Percentiles rank a stretch among this genome's conserved stretches.
phyloP scores from a whole-genome alignment of 352 stramenopile species.

The Phytophthora syringae region DNA sequence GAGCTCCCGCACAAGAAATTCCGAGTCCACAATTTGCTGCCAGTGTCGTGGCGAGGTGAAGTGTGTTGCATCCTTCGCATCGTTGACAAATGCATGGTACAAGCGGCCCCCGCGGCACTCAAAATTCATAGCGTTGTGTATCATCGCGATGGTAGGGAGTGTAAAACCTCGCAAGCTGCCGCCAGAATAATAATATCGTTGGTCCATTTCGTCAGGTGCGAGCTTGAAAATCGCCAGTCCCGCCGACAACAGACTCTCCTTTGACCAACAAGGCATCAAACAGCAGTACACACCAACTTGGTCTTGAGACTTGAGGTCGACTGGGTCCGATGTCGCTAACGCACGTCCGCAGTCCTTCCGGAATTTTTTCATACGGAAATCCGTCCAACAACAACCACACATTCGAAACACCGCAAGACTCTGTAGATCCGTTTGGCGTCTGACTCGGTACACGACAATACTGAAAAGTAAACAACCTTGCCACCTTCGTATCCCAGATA shows the following conservation, averaged over 20 bases:
- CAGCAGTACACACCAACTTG: slow-evolving; percentile 13
- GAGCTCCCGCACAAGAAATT: slow-evolving; percentile 17
- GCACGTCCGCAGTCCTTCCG: slow-evolving; percentile 12
- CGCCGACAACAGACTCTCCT: slow-evolving; percentile 9
- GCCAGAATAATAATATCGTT: slow-evolving; percentile 19
- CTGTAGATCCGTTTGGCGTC: background rate
- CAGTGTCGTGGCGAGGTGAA: slow-evolving; percentile 7
- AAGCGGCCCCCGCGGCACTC: slow-evolving; percentile 9
- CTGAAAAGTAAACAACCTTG: slow-evolving; percentile 16
- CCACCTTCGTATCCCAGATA: slow-evolving; percentile 17
- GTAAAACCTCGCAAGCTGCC: slow-evolving; percentile 24
- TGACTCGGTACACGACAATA: background rate
- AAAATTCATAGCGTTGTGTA: too few species aligned
- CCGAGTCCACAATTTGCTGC: slow-evolving; percentile 18
- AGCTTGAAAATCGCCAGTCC: background rate
- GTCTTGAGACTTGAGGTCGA: slow-evolving; percentile 20
- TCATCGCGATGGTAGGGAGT: background rate
- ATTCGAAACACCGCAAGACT: background rate
- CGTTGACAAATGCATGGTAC: slow-evolving; percentile 16
- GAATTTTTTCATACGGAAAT: slow-evolving; percentile 12
- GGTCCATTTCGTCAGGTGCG: slow-evolving; percentile 5
- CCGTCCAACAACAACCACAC: slow-evolving; percentile 17
- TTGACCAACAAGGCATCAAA: slow-evolving; percentile 18
- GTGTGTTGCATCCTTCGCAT: background rate
- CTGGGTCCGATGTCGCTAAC: slow-evolving; percentile 31